These are phyloP conservation scores for Lithocarpus polystachyus DNA, from an alignment of 306 rosid species.

Conservation along the genomic window DNA sequence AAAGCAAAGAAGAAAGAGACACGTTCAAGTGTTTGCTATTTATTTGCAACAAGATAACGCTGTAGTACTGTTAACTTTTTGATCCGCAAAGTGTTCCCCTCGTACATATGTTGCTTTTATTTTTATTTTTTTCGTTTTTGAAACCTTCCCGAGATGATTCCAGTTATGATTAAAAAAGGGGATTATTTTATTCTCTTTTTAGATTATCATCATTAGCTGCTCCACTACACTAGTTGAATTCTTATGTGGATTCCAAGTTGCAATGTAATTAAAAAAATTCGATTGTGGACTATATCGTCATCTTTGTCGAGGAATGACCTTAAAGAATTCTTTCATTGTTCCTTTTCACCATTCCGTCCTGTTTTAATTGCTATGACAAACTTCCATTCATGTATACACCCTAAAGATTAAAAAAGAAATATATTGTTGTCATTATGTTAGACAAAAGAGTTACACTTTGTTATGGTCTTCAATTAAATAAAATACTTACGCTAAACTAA, in stretches of 20 bases:
- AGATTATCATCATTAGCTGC: not conserved
- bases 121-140: not conserved
- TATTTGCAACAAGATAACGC: not conserved
- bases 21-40: not conserved
- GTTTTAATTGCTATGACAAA: not conserved
- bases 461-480: not conserved
- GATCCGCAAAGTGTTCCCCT: not conserved
- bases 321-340: not conserved
- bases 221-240: slow-evolving; percentile 32
- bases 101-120: not conserved
- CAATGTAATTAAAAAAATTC: not conserved
- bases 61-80: not conserved
- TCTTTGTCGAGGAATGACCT: not conserved
- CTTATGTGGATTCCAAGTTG: slow-evolving; percentile 23
- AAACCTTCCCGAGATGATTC: slow-evolving; percentile 2
- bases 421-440: not conserved
- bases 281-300: slow-evolving; percentile 9
- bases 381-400: not conserved
- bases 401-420: not conserved
- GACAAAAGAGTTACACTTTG: not conserved
- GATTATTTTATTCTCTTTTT: not conserved
- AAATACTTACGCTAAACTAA: not conserved
- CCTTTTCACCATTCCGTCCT: not conserved
- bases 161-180: not conserved
- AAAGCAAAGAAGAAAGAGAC: not conserved